A percentile compares a stretch with the other conserved stretches of the same genome.
Conservation (phyloP, 2,329 filamentous ascomycete species). For the Ophiostoma quercus region DNA sequence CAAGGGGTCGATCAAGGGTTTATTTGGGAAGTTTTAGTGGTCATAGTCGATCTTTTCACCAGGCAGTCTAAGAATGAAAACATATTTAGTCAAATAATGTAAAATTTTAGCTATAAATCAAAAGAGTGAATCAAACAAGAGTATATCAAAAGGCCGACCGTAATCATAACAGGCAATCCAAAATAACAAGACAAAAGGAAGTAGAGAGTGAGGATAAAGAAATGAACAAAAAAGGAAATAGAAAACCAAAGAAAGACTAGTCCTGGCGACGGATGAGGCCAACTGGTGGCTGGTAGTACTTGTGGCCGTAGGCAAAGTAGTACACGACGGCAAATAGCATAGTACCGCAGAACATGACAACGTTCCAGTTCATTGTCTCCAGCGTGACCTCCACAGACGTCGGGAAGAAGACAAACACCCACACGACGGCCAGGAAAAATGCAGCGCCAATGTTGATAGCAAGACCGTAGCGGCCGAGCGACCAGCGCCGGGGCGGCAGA, state of each 20-base stretch:
- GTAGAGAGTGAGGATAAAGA: neutral
- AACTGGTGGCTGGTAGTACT: conserved; percentile 29
- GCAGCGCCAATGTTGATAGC: conserved; percentile 41
- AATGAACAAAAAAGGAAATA: neutral
- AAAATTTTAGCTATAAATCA: neutral
- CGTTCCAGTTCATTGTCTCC: conserved; percentile 47
- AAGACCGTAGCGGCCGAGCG: conserved; percentile 41
- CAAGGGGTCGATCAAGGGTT: neutral
- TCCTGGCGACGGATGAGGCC: conserved; percentile 24
- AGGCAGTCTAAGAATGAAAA: neutral
- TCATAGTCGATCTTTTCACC: neutral
- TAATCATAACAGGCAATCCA: neutral
- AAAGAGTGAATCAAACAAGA: neutral
- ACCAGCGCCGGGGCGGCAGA: conserved; percentile 39
- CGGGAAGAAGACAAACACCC: conserved; percentile 49
- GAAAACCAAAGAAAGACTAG: neutral
- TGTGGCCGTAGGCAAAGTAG: conserved; percentile 34
- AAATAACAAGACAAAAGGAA: neutral
- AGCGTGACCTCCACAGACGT: conserved; percentile 35
- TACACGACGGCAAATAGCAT: conserved; percentile 39
- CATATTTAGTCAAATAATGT: neutral
- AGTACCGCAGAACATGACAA: conserved; percentile 40
- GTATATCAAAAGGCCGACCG: neutral
- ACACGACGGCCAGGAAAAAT: conserved; percentile 42
- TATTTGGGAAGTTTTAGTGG: neutral